phyloP scores from a whole-genome alignment of 306 rosid species.

The Datisca glomerata region DNA sequence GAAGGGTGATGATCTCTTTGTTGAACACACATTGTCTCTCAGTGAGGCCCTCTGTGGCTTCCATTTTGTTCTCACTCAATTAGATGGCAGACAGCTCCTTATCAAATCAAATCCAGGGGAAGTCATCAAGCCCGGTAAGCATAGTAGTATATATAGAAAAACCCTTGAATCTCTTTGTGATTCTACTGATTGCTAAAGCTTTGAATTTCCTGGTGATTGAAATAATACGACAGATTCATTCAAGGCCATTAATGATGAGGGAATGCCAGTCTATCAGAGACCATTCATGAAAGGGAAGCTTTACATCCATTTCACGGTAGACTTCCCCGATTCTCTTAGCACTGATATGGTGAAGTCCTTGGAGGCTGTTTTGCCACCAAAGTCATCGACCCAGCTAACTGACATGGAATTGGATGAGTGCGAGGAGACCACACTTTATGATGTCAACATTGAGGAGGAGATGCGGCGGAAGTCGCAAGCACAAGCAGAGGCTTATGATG shows the following conservation, averaged over 20 bases:
- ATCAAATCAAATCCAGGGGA: conserved; percentile 83
- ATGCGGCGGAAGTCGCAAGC: conserved; percentile 56
- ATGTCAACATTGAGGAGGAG: conserved; percentile 86
- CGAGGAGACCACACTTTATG: conserved; percentile 81
- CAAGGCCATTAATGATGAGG: conserved; percentile 85
- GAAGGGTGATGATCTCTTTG: conserved; percentile 60
- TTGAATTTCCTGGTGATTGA: not conserved
- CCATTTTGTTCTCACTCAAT: conserved; percentile 35
- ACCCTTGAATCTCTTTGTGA: not conserved
- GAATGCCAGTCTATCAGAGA: conserved; percentile 87
- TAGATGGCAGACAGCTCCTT: conserved; percentile 70
- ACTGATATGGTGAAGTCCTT: conserved; percentile 54
- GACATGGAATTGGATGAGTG: conserved; percentile 95
- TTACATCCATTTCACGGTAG: conserved; percentile 75
- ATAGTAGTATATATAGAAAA: not conserved
- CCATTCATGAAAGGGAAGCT: conserved; percentile 93
- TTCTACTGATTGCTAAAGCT: not conserved
- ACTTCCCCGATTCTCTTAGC: conserved; percentile 60
- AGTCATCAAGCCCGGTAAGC: conserved; percentile 68
- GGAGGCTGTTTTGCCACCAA: conserved; percentile 59
- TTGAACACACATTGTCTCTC: conserved; percentile 61
- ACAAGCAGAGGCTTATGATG: conserved; percentile 58
- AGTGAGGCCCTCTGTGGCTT: conserved; percentile 69
- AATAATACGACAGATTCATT: conserved; percentile 48
- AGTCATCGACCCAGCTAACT: conserved; percentile 34